These are phyloP conservation scores for Phyllostachys edulis DNA, from an alignment of 176 grass and related monocot genomes.

Conservation along the genomic window DNA sequence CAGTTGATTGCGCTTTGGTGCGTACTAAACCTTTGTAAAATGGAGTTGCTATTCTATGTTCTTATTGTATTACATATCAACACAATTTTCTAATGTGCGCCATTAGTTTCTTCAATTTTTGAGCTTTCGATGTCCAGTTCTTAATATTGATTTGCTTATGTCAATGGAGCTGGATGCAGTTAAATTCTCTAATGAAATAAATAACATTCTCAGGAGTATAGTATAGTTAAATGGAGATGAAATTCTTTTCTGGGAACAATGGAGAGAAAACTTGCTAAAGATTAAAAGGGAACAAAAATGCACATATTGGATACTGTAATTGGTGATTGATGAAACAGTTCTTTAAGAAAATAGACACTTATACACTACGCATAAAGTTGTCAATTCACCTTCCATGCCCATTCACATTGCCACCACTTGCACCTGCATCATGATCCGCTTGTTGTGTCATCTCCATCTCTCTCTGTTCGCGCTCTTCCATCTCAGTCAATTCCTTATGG, in stretches of 20 bases:
- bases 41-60: not conserved
- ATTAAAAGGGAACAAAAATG: not conserved
- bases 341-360: conserved; percentile 1
- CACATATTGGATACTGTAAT: not conserved
- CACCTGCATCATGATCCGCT: conserved; percentile 61
- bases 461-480: conserved; percentile 89
- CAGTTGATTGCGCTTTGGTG: not conserved
- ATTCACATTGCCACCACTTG: conserved; percentile 49
- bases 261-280: not conserved
- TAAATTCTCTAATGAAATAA: not conserved
- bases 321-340: not conserved
- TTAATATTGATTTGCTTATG: not conserved
- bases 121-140: not conserved
- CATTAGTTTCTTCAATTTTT: not conserved
- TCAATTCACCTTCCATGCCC: conserved; percentile 50
- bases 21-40: not conserved
- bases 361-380: not conserved
- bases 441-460: conserved; percentile 82
- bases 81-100: not conserved
- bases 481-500: conserved; percentile 94
- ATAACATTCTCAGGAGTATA: not conserved
- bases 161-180: not conserved
- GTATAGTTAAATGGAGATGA: not conserved
- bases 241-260: not conserved
- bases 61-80: not conserved